Evolutionary conservation across 352 stramenopile genomes (phyloP), one percentile per base, ranked within the genome.

Genomic region (Thraustochytrium striatum): DNA sequence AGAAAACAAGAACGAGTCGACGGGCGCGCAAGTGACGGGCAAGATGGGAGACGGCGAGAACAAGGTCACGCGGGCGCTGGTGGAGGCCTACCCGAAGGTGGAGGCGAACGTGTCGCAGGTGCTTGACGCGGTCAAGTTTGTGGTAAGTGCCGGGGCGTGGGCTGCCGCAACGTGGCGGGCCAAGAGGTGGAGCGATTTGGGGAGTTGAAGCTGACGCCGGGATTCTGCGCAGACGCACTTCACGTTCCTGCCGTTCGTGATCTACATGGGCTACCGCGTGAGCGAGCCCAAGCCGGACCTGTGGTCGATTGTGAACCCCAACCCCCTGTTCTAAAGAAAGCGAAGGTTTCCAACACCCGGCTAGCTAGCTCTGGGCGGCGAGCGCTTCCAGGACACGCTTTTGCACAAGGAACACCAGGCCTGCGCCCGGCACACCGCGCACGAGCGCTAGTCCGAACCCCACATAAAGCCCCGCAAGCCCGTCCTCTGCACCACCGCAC

Each of bases 331-430:
- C 30, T 75, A 61, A 70, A 28, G 30, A 30, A 47, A 47, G 5
- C 39, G 39, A 13, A 13, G 13, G 5, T 47, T 47, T 47, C 5
- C 13, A 13, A 47, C 5, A 47, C 5, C 5, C 13, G 39, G 5
- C 13, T 47, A n/a, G 52, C 19, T 16, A 69, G 44, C 28, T 52
- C 11, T 16, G 53, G 19, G 7, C 19, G 2, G 16, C 30, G 25
- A 70, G 53, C n/a, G 19, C 43, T 11, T 75, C 65, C 2, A 70
- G 35, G 16, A 38, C 65, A 28, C 65, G 65, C 39, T 75, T 75
- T n/a, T 75, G 65, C 8, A 68, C 65, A 50, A 75, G 61, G 25
- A 75, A 75, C 5, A 32, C 41, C 7, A 75, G 58, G 21, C 65
- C 65, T 11, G 65, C 65, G 1, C 65, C 65, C 19, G 65, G 65